phyloP scores from a whole-genome alignment of 1,139 yeast genomes.

The Ogataea hybrid region DNA sequence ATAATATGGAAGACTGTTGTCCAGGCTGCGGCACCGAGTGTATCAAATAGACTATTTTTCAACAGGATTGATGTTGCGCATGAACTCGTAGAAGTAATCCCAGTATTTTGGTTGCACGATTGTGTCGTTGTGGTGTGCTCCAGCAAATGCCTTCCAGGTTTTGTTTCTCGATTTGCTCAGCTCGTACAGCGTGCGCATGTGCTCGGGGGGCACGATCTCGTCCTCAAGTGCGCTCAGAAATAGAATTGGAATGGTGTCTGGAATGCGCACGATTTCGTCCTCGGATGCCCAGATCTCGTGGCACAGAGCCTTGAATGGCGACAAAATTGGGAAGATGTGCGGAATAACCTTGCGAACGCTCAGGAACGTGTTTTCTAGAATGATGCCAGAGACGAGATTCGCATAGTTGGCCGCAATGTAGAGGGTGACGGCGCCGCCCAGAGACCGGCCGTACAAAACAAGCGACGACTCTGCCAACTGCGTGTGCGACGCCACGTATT shows the following conservation, averaged over 20 bases:
- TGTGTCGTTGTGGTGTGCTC: slow-evolving; percentile 79
- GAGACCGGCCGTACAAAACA: slow-evolving; percentile 80
- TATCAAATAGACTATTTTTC: slow-evolving; percentile 17
- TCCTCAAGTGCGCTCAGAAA: slow-evolving; percentile 75
- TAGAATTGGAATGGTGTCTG: slow-evolving; percentile 59
- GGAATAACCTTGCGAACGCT: slow-evolving; percentile 81
- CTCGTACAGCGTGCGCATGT: slow-evolving; percentile 64
- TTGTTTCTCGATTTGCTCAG: slow-evolving; percentile 47
- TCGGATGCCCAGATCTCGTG: slow-evolving; percentile 88
- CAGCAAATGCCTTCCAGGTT: slow-evolving; percentile 49
- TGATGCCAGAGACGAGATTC: slow-evolving; percentile 53
- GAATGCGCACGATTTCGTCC: slow-evolving; percentile 49
- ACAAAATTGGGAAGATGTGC: slow-evolving; percentile 68
- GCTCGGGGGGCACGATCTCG: slow-evolving; percentile 89
- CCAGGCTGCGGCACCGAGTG: slow-evolving; percentile 43
- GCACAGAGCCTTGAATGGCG: slow-evolving; percentile 58
- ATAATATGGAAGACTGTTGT: slow-evolving; percentile 63
- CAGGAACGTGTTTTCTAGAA: slow-evolving; percentile 85
- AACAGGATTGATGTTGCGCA: slow-evolving; percentile 34
- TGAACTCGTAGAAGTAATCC: slow-evolving; percentile 61
- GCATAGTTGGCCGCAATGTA: slow-evolving; percentile 67
- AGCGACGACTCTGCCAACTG: slow-evolving; percentile 53
- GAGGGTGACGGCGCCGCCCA: slow-evolving; percentile 95
- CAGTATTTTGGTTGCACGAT: slow-evolving; percentile 72
- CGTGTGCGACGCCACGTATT: slow-evolving; percentile 52